Evolutionary conservation across 2,329 filamentous ascomycete species (phyloP), one percentile per base, ranked within the genome.

Genomic region (Talaromyces sp.): DNA sequence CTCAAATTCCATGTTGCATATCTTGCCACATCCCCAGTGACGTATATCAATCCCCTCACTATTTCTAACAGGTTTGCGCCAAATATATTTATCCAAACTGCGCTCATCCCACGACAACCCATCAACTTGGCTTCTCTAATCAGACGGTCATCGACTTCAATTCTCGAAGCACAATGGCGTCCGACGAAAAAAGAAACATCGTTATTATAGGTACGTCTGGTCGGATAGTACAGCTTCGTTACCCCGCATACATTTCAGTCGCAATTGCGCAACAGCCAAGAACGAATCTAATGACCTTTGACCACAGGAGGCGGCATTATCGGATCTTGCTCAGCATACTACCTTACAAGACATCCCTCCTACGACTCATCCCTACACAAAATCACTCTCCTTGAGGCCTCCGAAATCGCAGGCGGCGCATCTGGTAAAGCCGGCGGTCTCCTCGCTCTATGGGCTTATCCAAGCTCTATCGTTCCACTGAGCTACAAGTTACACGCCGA

Each of bases 371-470:
- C 84, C 23, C 84, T 85, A 60, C 91, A 96, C 74, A 88, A 82
- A 60, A 88, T 98, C 70, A 96, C 90, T 1, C 82, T 99, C 33
- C 83, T 98, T 61, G 95, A 99, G 80, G 92, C 95, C 0, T 87
- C 87, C 2, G 83, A 87, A 50, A 88, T 98, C 67, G 95, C 95
- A 6, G 86, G 91, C n/a, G 93, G 91, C 25, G 93, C 95, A 40
- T 96, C 92, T 8, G 95, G 95, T 44, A 98, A 97, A 78, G 93
- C 95, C 0, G 95, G 95, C 16, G 95, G 95, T 1, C 82, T 99
- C 4, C 83, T 99, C 23, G 95, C 88, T 0, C 81, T 93, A 16
- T 98, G 93, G 92, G 95, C 93, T 0, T 97, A 96, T 72, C 95
- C 95, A 0, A 82, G 81, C 63, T 88, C 85, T 69, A 86, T 98